A percentile compares a stretch with the other conserved stretches of the same genome.
Conservation (phyloP, 2,329 filamentous ascomycete species). For the Trichophyton rubrum region DNA sequence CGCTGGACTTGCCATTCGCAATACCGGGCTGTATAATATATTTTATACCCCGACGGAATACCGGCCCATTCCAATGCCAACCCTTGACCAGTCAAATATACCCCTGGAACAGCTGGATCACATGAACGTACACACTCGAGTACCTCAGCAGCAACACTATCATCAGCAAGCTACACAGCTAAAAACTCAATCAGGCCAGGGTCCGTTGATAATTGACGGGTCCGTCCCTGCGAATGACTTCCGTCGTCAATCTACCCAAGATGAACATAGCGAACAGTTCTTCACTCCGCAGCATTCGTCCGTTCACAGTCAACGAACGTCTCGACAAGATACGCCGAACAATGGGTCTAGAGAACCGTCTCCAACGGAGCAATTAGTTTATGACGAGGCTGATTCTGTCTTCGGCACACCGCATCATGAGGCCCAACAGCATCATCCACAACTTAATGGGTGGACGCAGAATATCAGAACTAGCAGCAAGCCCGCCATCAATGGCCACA, state of each 20-base stretch:
- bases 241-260: constrained; percentile 19
- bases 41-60: constrained; percentile 25
- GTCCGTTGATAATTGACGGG: constrained; percentile 37
- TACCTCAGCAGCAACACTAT: constrained; percentile 1
- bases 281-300: constrained; percentile 10
- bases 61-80: constrained; percentile 16
- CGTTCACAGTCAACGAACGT: neutral
- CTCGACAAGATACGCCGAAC: constrained; percentile 16
- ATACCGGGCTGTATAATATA: constrained; percentile 26
- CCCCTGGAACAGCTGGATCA: constrained; percentile 16
- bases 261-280: constrained; percentile 27
- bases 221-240: constrained; percentile 31
- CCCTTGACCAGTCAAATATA: constrained; percentile 11
- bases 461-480: constrained; percentile 7
- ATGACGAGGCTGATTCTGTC: constrained; percentile 21
- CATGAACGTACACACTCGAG: constrained; percentile 5
- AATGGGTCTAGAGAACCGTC: constrained; percentile 25
- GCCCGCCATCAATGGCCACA: constrained; percentile 18
- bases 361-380: constrained; percentile 24
- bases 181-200: constrained; percentile 20
- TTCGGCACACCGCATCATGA: constrained; percentile 9
- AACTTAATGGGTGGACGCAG: constrained; percentile 12
- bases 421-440: constrained; percentile 9
- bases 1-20: constrained; percentile 29
- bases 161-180: constrained; percentile 5